phyloP scores from a whole-genome alignment of 148 eudicot genomes.

The Arctostaphylos glauca region DNA sequence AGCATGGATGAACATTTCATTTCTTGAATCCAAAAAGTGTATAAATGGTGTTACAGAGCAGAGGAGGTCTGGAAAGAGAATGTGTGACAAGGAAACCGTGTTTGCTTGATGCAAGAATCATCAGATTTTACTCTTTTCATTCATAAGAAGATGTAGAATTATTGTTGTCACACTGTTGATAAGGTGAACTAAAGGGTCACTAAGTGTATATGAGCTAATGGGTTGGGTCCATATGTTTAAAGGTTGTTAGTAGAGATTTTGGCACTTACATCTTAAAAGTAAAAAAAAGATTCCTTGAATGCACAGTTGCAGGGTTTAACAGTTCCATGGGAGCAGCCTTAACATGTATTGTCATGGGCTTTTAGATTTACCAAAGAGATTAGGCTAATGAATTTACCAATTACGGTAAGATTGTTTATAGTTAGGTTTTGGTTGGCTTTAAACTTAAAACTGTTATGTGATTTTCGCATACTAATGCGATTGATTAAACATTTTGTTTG shows the following conservation, averaged over 20 bases:
- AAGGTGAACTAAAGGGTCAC: background rate
- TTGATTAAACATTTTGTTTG: background rate
- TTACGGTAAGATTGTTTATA: background rate
- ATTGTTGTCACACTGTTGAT: background rate
- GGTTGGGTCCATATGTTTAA: background rate
- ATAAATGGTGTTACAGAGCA: background rate
- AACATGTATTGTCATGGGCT: background rate
- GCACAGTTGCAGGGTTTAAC: background rate
- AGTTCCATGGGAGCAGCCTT: too few species aligned
- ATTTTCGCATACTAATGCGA: background rate
- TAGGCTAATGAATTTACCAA: background rate
- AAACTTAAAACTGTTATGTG: background rate
- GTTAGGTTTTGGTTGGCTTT: background rate
- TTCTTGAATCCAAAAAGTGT: background rate
- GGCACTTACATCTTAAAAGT: background rate
- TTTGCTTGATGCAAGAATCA: background rate
- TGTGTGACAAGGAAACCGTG: background rate
- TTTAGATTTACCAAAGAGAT: background rate
- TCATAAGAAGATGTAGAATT: background rate
- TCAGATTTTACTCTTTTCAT: background rate
- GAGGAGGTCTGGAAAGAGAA: background rate
- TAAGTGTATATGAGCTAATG: background rate
- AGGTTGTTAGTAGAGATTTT: background rate
- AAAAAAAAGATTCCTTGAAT: background rate
- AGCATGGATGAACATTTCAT: slow-evolving; percentile 9